Evolutionary conservation across 768 basidiomycete species (phyloP).

Genomic region (Calocybe indica): DNA sequence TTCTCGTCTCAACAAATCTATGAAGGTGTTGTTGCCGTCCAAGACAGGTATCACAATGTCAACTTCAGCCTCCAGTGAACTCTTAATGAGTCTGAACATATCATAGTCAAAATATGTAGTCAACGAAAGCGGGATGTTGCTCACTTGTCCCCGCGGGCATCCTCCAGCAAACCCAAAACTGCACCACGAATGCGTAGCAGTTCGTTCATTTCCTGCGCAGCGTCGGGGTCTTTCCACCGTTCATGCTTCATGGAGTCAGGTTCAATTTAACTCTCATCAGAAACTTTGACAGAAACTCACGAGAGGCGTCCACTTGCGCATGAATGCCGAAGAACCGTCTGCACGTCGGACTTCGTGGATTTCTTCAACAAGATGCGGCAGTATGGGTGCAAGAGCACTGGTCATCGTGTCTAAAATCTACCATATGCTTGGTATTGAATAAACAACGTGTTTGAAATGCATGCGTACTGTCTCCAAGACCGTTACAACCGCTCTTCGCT

Average conservation of each 20-base stretch:
- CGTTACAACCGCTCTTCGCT: conserved; percentile 62
- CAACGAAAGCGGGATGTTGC: conserved; percentile 10
- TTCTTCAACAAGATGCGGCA: conserved; percentile 91
- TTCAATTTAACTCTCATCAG: background rate
- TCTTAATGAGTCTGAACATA: conserved; percentile 55
- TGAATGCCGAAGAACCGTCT: conserved; percentile 57
- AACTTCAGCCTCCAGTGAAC: conserved; percentile 73
- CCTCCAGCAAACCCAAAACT: conserved; percentile 67
- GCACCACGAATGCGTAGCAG: conserved; percentile 55
- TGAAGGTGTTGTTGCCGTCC: conserved; percentile 14
- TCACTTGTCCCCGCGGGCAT: conserved; percentile 72
- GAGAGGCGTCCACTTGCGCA: conserved; percentile 58
- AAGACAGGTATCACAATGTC: conserved; percentile 49
- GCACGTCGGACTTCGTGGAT: conserved; percentile 47
- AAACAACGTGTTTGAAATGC: background rate
- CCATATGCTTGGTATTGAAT: background rate
- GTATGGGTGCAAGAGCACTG: conserved; percentile 72
- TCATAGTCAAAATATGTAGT: conserved; percentile 2
- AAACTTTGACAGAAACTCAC: conserved; percentile 33
- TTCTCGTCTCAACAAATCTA: conserved; percentile 34
- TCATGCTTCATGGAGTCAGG: conserved; percentile 29
- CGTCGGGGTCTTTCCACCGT: conserved; percentile 57
- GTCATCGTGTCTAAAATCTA: conserved; percentile 67
- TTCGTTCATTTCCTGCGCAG: conserved; percentile 55
- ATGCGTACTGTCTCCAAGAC: conserved; percentile 61